Evolutionary conservation across 2,329 filamentous ascomycete genomes (phyloP).

Genomic region (Bimuria novae-zelandiae): DNA sequence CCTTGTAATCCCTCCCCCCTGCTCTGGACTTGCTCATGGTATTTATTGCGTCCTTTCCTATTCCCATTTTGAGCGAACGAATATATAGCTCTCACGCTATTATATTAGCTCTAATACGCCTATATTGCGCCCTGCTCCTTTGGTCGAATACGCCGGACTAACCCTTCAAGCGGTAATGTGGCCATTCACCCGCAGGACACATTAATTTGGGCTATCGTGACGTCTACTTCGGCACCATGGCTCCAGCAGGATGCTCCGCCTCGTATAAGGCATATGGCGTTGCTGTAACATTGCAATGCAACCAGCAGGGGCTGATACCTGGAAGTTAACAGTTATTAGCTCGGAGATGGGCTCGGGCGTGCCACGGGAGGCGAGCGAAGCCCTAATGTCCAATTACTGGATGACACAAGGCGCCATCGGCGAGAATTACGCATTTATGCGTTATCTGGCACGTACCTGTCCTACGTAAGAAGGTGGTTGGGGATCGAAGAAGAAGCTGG

Average conservation of each 20-base stretch:
- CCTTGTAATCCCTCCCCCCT: too few species aligned
- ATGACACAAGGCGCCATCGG: slow-evolving; percentile 9
- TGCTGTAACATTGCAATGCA: slow-evolving; percentile 21
- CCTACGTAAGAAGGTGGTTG: slow-evolving; percentile 14
- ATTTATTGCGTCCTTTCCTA: too few species aligned
- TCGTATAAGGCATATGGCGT: slow-evolving; percentile 16
- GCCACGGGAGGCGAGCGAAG: slow-evolving; percentile 13
- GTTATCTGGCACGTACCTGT: slow-evolving; percentile 5
- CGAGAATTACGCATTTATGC: slow-evolving; percentile 5
- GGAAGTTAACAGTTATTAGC: slow-evolving; percentile 7
- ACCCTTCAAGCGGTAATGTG: slow-evolving; percentile 14
- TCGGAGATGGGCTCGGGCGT: slow-evolving; percentile 7
- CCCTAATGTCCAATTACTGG: slow-evolving; percentile 12
- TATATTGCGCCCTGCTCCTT: slow-evolving; percentile 5
- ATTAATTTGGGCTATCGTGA: slow-evolving; percentile 10
- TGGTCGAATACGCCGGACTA: slow-evolving; percentile 5
- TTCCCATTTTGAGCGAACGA: too few species aligned
- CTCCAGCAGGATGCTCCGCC: slow-evolving; percentile 16
- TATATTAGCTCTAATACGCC: not conserved
- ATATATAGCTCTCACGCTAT: not conserved
- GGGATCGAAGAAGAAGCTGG: slow-evolving; percentile 14
- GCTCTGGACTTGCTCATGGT: too few species aligned
- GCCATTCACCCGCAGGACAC: slow-evolving; percentile 11
- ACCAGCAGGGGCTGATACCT: slow-evolving; percentile 16
- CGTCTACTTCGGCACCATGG: slow-evolving; percentile 13